phyloP scores from a whole-genome alignment of 768 basidiomycete species.

The Mrakia blollopis region DNA sequence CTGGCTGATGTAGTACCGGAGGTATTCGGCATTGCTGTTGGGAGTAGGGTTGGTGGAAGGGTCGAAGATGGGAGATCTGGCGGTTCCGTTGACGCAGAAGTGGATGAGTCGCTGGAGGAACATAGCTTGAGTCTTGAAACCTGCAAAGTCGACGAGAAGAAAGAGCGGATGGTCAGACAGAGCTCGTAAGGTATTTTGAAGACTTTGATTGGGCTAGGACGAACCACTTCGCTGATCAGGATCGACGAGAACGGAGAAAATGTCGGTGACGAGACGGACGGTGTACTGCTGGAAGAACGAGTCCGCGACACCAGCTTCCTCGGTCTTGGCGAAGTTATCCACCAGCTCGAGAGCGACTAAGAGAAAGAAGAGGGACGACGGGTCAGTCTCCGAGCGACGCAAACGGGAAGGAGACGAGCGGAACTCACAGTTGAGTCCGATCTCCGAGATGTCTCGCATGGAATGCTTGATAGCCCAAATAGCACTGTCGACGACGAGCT shows the following conservation, averaged over 20 bases:
- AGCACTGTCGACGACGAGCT: constrained; percentile 95
- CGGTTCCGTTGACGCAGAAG: constrained; percentile 73
- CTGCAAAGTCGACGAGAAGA: constrained; percentile 34
- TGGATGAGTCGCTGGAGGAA: constrained; percentile 92
- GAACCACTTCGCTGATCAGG: constrained; percentile 91
- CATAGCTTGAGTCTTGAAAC: constrained; percentile 90
- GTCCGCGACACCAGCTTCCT: constrained; percentile 65
- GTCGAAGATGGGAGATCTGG: constrained; percentile 80
- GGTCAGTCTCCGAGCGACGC: neutral
- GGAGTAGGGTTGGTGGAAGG: constrained; percentile 63
- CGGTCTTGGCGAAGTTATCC: constrained; percentile 84
- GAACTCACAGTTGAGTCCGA: constrained; percentile 49
- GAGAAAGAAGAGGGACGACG: constrained; percentile 8
- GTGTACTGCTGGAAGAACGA: constrained; percentile 96
- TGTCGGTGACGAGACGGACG: constrained; percentile 86
- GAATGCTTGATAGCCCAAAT: constrained; percentile 99
- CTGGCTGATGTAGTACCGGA: constrained; percentile 80
- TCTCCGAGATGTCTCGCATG: constrained; percentile 96
- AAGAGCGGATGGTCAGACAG: neutral
- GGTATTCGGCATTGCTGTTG: constrained; percentile 66
- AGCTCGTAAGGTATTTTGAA: no score
- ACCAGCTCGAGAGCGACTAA: constrained; percentile 86
- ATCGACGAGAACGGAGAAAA: constrained; percentile 95
- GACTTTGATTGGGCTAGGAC: constrained; percentile 12
- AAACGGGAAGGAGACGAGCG: neutral